Evolutionary conservation across 805 yeast genomes (phyloP).

Genomic region (Pichia deserticola): DNA sequence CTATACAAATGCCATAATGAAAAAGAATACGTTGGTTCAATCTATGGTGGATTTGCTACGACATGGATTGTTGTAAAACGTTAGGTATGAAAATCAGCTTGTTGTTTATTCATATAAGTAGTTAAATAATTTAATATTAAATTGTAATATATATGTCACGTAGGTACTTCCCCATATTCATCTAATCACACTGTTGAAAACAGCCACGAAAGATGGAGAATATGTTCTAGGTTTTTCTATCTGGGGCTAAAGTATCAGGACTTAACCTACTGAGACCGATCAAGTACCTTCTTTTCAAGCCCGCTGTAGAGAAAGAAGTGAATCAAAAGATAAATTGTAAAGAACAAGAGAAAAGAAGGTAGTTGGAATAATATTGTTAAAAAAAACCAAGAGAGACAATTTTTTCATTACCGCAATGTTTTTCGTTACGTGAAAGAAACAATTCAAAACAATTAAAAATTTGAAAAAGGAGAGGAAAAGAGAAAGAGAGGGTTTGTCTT

Average conservation of each 20-base stretch:
- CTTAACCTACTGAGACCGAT: conserved; percentile 7
- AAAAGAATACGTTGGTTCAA: conserved; percentile 20
- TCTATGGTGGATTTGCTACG: conserved; percentile 63
- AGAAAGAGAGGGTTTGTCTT: not conserved
- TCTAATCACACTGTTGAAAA: conserved; percentile 33
- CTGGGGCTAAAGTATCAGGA: conserved; percentile 55
- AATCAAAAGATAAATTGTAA: not conserved
- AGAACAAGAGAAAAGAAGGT: not conserved
- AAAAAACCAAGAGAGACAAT: too few relatives aligned
- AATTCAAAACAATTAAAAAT: not conserved
- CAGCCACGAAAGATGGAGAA: conserved; percentile 59
- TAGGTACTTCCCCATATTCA: conserved; percentile 76
- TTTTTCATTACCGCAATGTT: too few relatives aligned
- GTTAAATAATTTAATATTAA: not conserved
- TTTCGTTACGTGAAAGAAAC: too few relatives aligned
- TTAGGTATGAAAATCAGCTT: too few relatives aligned
- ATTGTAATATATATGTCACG: conserved; percentile 44
- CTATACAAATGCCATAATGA: conserved; percentile 17
- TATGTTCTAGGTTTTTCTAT: conserved; percentile 63
- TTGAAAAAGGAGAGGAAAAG: not conserved
- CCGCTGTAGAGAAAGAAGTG: conserved; percentile 1
- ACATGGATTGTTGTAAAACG: conserved; percentile 39
- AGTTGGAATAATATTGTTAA: too few relatives aligned
- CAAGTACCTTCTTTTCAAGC: conserved; percentile 8
- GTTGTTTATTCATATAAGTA: not conserved